Base-by-base conservation (phyloP, 306 rosid genomes). In the Betula pendula region DNA sequence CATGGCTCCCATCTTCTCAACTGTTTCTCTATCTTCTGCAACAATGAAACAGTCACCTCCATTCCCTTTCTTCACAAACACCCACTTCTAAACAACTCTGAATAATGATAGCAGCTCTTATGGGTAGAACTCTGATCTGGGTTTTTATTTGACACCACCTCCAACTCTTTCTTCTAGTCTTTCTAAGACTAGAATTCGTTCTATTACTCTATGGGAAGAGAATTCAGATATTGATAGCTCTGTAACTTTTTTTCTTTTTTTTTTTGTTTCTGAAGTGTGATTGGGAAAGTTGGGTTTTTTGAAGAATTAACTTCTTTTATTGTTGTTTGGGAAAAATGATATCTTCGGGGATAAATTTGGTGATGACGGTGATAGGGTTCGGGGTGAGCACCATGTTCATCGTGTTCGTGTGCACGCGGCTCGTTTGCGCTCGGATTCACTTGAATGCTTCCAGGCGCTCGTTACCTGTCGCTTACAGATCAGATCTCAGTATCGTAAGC, bases 321-420 rank as follows among this genome's bases (percentile, higher is more conserved):
- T 20, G 45, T 49, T 19, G 53, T 51, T 44, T 33, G 27, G 45
- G 38, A 22, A 63, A 53, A 85, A 90, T 91, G 97, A 94, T 92
- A 69, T 87, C 98, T 27, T 76, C 98, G 3, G 97, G 96, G 74
- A 63, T 92, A 14, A 94, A 94, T 74, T 80, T 94, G 89, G 98
- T 94, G 83, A 94, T 94, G 98, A 94, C 94, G n/a, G 93, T 89
- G 78, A 90, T 92, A 87, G 98, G 96, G 20, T 94, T 94, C 63
- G 91, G 89, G n/a, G 96, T 94, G 69, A 94, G 98, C 87, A 87
- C 94, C 73, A 81, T 89, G 94, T 94, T 94, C 93, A 94, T 94
- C 83, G 91, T 94, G 63, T 92, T 90, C 76, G 91, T 94, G 12
- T 94, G 94, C 78, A 91, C 97, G 0, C 89, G 97, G 65, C 94